Base-by-base conservation (phyloP, 441 rosid genomes). In the Kokia cookei region DNA sequence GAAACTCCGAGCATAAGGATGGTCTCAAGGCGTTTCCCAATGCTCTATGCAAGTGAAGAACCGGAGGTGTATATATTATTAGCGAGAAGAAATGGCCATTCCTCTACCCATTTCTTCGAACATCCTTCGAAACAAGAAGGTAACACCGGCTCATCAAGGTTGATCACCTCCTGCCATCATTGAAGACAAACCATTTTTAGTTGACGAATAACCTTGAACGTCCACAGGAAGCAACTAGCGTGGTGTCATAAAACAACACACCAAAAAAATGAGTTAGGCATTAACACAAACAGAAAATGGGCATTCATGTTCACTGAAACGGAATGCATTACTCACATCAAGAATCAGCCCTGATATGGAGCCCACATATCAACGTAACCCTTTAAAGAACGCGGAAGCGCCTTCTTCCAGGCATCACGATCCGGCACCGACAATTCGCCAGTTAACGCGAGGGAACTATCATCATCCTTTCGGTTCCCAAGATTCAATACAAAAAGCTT, bases 331-430 rank as follows among this genome's bases (percentile, higher is more conserved):
- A 48, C 6, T n/a, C 69, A 48, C 40, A 32, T 32, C 37, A 32
- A 32, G 37, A 32, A 62, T 69, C 77, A 80, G 60, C 60, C 64
- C 14, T 45, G 22, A 66, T 67, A 80, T 12, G 87, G 92, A 40
- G 42, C 66, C 99, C 99, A 94, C 92, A 87, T 75, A 74, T 90
- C 87, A 55, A 82, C 96, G 59, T 88, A 93, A 63, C 73, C 69
- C 69, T 80, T 83, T 81, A 95, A 73, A n/a, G 89, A 75, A 12
- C 51, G 72, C 8, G 86, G 90, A 37, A 95, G 75, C 53, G 29
- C 68, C 73, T 78, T 78, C 81, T 80, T 89, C 98, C 97, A 60
- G 40, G 65, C 54, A 43, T 43, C 54, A 24, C 43, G 53, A 22
- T 22, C 54, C 35, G 35, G n/a, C 15, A 19, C 27, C 9, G 27